Evolutionary conservation across 257 asterid species (phyloP).

Genomic region (Orobanche coerulescens): DNA sequence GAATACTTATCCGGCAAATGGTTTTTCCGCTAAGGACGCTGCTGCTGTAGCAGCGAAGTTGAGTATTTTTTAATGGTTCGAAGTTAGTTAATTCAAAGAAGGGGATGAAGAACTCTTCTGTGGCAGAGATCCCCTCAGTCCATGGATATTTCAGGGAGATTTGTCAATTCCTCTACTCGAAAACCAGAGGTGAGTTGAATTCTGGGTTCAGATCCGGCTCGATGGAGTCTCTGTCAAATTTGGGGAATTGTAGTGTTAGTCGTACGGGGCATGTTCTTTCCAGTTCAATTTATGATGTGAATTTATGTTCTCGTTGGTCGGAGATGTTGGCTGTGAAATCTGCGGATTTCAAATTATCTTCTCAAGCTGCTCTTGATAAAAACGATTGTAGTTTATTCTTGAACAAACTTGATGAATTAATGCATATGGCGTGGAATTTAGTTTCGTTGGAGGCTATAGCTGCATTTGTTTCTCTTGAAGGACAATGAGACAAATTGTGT

Average conservation of each 20-base stretch:
- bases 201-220: slow-evolving; percentile 55
- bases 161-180: slow-evolving; percentile 47
- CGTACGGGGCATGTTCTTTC: slow-evolving; percentile 36
- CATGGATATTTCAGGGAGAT: slow-evolving; percentile 65
- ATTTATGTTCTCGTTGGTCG: slow-evolving; percentile 26
- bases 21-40: slow-evolving; percentile 72
- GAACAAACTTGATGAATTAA: slow-evolving; percentile 39
- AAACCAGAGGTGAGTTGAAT: slow-evolving; percentile 60
- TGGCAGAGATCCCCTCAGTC: slow-evolving; percentile 51
- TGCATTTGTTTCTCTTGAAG: slow-evolving; percentile 61
- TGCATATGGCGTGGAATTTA: slow-evolving; percentile 44
- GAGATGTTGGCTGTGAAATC: slow-evolving; percentile 19
- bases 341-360: slow-evolving; percentile 26
- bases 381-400: slow-evolving; percentile 38
- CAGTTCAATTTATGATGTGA: slow-evolving; percentile 28
- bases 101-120: slow-evolving; percentile 32
- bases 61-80: slow-evolving; percentile 65
- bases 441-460: slow-evolving; percentile 67
- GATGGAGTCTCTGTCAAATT: slow-evolving; percentile 35
- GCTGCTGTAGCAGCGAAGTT: slow-evolving; percentile 74
- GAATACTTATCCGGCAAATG: slow-evolving; percentile 97
- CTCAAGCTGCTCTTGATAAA: slow-evolving; percentile 30
- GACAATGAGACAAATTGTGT: slow-evolving; percentile 29
- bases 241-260: slow-evolving; percentile 49
- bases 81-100: slow-evolving; percentile 48